phyloP scores from a whole-genome alignment of 169 alveolate genomes.

The Eimeria sp. region DNA sequence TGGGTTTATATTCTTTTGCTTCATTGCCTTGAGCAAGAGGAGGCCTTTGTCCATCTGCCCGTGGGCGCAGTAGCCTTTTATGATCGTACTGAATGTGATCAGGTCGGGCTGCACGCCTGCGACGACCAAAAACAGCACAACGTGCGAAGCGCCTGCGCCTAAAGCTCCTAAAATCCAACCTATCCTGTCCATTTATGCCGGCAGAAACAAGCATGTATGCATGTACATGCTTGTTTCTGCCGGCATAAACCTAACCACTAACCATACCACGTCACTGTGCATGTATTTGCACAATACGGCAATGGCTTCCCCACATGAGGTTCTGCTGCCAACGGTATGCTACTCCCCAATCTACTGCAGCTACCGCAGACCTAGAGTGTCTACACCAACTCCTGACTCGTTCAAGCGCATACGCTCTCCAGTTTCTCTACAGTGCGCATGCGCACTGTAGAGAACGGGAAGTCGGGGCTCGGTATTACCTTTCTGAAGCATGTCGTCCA shows the following conservation, averaged over 20 bases:
- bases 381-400: neutral
- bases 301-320: neutral
- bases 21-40: constrained; percentile 89
- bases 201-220: neutral
- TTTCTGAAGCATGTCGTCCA: constrained; percentile 90
- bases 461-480: constrained; percentile 72
- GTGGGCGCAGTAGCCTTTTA: constrained; percentile 96
- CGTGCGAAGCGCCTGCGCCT: neutral
- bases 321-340: neutral
- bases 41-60: constrained; percentile 92
- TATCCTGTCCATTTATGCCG: neutral
- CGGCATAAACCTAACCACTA: no score
- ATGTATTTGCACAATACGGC: neutral
- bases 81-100: constrained; percentile 93
- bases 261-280: neutral
- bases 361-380: neutral
- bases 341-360: neutral
- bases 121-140: neutral
- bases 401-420: neutral
- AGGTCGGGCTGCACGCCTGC: constrained; percentile 94
- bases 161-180: neutral
- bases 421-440: no score
- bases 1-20: constrained; percentile 90
- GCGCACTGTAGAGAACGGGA: neutral
- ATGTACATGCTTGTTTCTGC: neutral